Conservation (phyloP, 148 eudicot species). For the Vaccinium myrtillus region DNA sequence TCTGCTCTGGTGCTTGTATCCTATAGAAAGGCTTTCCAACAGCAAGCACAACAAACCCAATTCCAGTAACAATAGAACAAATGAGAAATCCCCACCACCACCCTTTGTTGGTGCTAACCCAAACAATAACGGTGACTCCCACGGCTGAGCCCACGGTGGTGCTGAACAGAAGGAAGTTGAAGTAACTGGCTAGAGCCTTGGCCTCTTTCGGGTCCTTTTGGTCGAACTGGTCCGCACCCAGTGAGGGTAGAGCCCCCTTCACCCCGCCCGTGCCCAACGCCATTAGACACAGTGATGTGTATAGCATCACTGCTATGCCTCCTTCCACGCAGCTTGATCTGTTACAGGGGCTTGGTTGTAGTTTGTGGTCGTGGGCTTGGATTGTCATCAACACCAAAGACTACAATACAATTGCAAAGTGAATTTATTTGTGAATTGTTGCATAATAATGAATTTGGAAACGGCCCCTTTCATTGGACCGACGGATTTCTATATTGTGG, state of each 20-base stretch:
- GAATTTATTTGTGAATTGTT: background rate
- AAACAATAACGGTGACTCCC: slow-evolving; percentile 46
- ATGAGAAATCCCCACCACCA: slow-evolving; percentile 52
- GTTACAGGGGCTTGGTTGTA: slow-evolving; percentile 34
- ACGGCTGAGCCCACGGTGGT: slow-evolving; percentile 27
- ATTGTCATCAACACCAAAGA: slow-evolving; percentile 42
- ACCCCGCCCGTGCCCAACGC: slow-evolving; percentile 51
- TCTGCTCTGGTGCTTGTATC: slow-evolving; percentile 31
- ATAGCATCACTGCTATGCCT: slow-evolving; percentile 35
- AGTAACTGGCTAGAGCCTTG: slow-evolving; percentile 40
- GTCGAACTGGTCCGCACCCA: slow-evolving; percentile 54
- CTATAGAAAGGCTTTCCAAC: slow-evolving; percentile 41
- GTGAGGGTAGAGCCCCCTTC: slow-evolving; percentile 38
- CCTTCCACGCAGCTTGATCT: slow-evolving; percentile 39
- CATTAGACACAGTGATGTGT: slow-evolving; percentile 33
- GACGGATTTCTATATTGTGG: too few species aligned
- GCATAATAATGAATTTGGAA: background rate
- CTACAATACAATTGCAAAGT: slow-evolving; percentile 11
- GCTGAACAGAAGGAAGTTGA: slow-evolving; percentile 45
- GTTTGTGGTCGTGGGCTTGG: slow-evolving; percentile 34
- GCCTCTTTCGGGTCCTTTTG: slow-evolving; percentile 36
- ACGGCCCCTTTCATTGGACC: too few species aligned
- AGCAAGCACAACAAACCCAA: slow-evolving; percentile 27
- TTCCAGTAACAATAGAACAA: slow-evolving; percentile 14
- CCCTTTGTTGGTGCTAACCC: slow-evolving; percentile 32